Conservation (phyloP, 345 rosid species). For the Lepidium didymum region DNA sequence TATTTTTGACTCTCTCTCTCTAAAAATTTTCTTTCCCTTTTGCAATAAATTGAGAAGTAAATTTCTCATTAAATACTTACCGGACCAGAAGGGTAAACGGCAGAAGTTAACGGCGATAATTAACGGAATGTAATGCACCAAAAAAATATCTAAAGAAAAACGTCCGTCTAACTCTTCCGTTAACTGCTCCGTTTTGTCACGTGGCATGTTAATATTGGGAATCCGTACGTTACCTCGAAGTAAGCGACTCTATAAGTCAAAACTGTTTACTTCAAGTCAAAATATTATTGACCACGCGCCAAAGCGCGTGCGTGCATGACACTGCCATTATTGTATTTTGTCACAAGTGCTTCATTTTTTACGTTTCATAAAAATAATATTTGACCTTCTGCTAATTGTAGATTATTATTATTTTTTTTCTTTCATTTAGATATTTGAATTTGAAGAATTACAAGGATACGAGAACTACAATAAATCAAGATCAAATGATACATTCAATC, state of each 20-base stretch:
- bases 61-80: slow-evolving; percentile 34
- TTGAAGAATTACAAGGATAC: no score
- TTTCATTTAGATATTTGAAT: no score
- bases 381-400: no score
- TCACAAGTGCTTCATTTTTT: neutral
- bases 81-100: slow-evolving; percentile 41
- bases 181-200: slow-evolving; percentile 23
- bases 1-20: slow-evolving; percentile 9
- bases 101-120: slow-evolving; percentile 20
- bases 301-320: slow-evolving; percentile 19
- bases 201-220: slow-evolving; percentile 17
- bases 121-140: slow-evolving; percentile 21
- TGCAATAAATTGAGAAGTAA: slow-evolving; percentile 47
- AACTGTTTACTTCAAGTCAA: slow-evolving; percentile 12
- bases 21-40: neutral
- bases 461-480: no score
- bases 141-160: neutral
- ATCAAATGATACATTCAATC: no score
- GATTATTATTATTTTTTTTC: no score
- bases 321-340: slow-evolving; percentile 3
- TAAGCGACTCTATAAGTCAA: slow-evolving; percentile 19
- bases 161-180: slow-evolving; percentile 7
- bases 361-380: no score
- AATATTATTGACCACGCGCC: slow-evolving; percentile 14
- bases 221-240: slow-evolving; percentile 15